phyloP scores from a whole-genome alignment of 2,329 filamentous ascomycete genomes.

The Exserohilum turcica region DNA sequence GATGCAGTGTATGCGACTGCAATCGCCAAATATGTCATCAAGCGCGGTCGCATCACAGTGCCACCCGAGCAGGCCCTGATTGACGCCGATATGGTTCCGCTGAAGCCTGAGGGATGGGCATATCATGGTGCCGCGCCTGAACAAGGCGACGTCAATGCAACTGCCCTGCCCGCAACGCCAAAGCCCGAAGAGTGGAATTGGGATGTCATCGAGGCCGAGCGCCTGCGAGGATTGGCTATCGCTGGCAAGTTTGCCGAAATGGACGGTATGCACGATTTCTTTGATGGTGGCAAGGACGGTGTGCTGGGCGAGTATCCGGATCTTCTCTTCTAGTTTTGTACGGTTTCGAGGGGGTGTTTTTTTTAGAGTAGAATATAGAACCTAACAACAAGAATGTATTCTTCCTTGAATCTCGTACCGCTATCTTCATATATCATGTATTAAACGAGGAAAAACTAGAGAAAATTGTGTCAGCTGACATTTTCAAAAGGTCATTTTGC shows the following conservation, averaged over 20 bases:
- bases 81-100: constrained; percentile 74
- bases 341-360: too few relatives aligned
- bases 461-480: too few relatives aligned
- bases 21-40: constrained; percentile 57
- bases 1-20: constrained; percentile 57
- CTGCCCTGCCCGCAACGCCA: constrained; percentile 37
- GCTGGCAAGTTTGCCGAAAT: constrained; percentile 61
- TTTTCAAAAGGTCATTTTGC: too few relatives aligned
- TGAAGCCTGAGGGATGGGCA: constrained; percentile 65
- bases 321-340: constrained; percentile 35
- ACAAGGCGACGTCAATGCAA: constrained; percentile 15
- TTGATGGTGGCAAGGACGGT: constrained; percentile 50
- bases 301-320: constrained; percentile 53
- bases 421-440: too few relatives aligned
- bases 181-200: constrained; percentile 60
- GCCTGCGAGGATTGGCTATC: constrained; percentile 59
- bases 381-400: too few relatives aligned
- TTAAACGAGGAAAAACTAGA: too few relatives aligned
- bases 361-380: too few relatives aligned
- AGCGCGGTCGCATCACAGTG: constrained; percentile 72
- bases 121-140: constrained; percentile 20
- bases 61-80: constrained; percentile 77
- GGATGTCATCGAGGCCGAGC: constrained; percentile 64
- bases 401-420: too few relatives aligned
- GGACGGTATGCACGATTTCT: constrained; percentile 60